Evolutionary conservation across 768 basidiomycete genomes (phyloP).

Genomic region (Termitomyces heimii): DNA sequence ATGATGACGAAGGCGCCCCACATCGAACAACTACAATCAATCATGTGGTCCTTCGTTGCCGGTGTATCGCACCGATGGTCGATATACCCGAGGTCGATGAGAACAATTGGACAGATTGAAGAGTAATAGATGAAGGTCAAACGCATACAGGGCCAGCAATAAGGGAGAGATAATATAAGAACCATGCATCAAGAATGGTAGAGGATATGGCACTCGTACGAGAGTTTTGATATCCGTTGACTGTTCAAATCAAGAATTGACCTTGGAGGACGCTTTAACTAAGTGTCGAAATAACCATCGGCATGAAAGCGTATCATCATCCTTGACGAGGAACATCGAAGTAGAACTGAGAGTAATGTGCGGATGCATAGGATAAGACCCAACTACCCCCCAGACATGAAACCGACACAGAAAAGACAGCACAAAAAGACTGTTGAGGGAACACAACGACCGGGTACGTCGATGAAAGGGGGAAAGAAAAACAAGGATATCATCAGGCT

Average conservation of each 20-base stretch:
- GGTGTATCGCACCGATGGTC: too few species aligned
- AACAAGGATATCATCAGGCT: background rate
- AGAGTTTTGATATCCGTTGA: background rate
- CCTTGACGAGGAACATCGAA: background rate
- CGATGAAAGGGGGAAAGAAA: background rate
- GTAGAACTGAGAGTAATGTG: background rate
- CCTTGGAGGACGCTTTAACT: background rate
- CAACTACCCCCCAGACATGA: too few species aligned
- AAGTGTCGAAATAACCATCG: background rate
- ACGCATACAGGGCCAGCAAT: too few species aligned
- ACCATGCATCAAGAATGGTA: background rate
- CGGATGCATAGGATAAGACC: background rate
- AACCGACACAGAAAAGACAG: background rate
- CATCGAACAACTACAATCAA: background rate
- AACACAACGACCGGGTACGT: background rate
- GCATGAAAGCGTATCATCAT: background rate
- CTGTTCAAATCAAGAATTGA: background rate
- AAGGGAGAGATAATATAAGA: background rate
- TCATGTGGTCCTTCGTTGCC: background rate
- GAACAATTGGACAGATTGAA: background rate
- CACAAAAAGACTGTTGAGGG: background rate
- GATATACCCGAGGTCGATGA: too few species aligned
- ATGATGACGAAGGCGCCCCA: background rate
- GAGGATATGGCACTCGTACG: background rate
- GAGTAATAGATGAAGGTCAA: background rate